phyloP scores from a whole-genome alignment of 1,139 yeast genomes.

The Blastobotrys proliferans region DNA sequence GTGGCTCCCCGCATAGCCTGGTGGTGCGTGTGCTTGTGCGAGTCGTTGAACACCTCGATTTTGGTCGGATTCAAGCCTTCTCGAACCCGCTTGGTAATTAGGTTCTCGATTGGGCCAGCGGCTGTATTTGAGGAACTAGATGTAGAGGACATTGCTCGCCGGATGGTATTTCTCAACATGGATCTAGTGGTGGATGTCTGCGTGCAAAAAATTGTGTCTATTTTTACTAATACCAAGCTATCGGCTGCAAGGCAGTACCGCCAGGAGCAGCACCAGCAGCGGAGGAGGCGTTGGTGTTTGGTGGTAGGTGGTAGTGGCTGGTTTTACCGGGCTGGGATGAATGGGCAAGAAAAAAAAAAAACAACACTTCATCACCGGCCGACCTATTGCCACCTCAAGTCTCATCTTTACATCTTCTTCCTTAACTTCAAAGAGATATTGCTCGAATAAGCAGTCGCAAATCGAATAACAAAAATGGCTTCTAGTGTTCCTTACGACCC shows the following conservation, averaged over 20 bases:
- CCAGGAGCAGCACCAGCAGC: too few species aligned
- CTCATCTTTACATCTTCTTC: neutral
- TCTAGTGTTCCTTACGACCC: conserved; percentile 89
- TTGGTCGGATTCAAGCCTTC: conserved; percentile 47
- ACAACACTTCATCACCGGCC: too few species aligned
- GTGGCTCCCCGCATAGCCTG: conserved; percentile 72
- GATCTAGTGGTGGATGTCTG: neutral
- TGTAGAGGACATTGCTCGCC: conserved; percentile 7
- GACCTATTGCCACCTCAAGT: too few species aligned
- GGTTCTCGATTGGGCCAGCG: conserved; percentile 45
- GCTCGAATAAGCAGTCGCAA: neutral
- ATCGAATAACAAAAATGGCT: conserved; percentile 45
- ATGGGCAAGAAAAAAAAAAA: too few species aligned
- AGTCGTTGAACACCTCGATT: conserved; percentile 69
- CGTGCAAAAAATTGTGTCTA: neutral
- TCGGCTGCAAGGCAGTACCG: too few species aligned
- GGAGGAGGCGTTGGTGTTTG: too few species aligned
- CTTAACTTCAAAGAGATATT: neutral
- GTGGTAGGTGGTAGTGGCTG: too few species aligned
- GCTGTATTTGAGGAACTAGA: neutral
- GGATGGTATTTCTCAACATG: neutral
- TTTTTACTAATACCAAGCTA: neutral
- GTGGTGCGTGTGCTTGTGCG: conserved; percentile 86
- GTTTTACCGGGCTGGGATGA: too few species aligned
- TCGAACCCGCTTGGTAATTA: conserved; percentile 47